phyloP scores from a whole-genome alignment of 2,329 filamentous ascomycete genomes.

The Pyrenochaeta sp. region DNA sequence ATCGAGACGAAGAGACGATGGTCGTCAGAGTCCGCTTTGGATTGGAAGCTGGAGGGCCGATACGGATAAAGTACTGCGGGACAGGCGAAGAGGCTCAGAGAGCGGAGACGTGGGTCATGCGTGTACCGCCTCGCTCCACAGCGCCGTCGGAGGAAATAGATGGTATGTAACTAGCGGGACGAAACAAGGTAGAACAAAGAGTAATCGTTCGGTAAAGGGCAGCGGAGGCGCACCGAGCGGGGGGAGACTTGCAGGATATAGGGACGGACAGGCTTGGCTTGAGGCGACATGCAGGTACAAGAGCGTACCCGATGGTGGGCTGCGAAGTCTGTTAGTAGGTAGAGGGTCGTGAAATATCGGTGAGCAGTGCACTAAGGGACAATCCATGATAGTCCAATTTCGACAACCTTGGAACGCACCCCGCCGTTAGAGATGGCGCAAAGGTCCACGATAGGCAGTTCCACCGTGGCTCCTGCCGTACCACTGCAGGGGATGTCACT shows the following conservation, averaged over 20 bases:
- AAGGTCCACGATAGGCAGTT: conserved; percentile 37
- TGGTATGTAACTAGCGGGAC: conserved; percentile 41
- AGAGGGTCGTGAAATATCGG: conserved; percentile 42
- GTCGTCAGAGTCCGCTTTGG: conserved; percentile 27
- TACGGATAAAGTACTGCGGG: conserved; percentile 44
- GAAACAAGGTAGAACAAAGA: conserved; percentile 33
- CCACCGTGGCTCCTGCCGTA: conserved; percentile 35
- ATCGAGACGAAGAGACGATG: conserved; percentile 28
- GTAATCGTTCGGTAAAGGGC: conserved; percentile 32
- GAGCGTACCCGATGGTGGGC: conserved; percentile 31
- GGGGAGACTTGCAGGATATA: conserved; percentile 38
- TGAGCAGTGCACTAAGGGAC: conserved; percentile 34
- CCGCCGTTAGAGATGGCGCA: conserved; percentile 35
- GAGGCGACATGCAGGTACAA: conserved; percentile 40
- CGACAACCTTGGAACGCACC: conserved; percentile 33
- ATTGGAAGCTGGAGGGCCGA: conserved; percentile 32
- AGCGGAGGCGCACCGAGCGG: conserved; percentile 34
- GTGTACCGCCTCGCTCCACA: conserved; percentile 41
- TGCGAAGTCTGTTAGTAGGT: conserved; percentile 30
- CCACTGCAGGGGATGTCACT: conserved; percentile 32
- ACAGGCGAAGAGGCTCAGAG: conserved; percentile 35
- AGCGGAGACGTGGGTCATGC: conserved; percentile 44
- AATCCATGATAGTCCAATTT: conserved; percentile 36
- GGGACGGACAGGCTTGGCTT: conserved; percentile 29
- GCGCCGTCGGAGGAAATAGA: conserved; percentile 30